Base-by-base conservation (phyloP, 2,329 filamentous ascomycete genomes). In the Diaporthe capsici region DNA sequence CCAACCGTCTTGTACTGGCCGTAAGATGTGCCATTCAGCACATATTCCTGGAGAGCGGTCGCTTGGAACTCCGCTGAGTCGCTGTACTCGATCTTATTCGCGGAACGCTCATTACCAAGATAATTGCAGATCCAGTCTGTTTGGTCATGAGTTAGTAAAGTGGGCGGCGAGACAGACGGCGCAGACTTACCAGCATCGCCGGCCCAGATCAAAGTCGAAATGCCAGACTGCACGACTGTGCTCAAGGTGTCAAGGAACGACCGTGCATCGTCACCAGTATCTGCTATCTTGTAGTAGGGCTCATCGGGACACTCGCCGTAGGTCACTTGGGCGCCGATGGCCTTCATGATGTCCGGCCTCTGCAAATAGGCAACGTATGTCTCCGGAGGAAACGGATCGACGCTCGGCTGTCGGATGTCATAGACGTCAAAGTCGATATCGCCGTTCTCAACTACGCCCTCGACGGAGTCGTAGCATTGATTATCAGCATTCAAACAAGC, bases 401-500 rank as follows among this genome's bases (percentile, higher is more conserved):
- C 76, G n/a, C 78, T 78, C 20, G 80, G 79, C 42, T 79, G 74
- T 31, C 82, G 76, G 49, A 83, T 76, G 72, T 82, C 78, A 75
- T 80, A 79, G 31, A 76, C 75, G 55, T 84, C 78, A 73, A 82
- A 82, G 28, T 71, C 63, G 20, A 57, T 10, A 20, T 44, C n/a
- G 7, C 73, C 73, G 8, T 55, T 61, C 37, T 72, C 71, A 37
- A 76, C 71, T 20, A 22, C 55, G 2, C 63, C 79, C 73, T 87
- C 85, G 57, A 87, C 84, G 31, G 79, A 75, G 7, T 79, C 74
- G 68, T 81, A 82, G 78, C 86, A 88, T 31, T 80, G 80, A 34
- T 78, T 80, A 57, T 81, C 79, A 1, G 85, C 84, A 58, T 79
- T 76, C 31, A 73, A 71, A 74, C 85, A 87, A 47, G 79, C 82